A percentile compares a stretch with the other conserved stretches of the same genome.
phyloP scores from a whole-genome alignment of 139 green algal genomes.

The Chlorokybus atmophyticus region DNA sequence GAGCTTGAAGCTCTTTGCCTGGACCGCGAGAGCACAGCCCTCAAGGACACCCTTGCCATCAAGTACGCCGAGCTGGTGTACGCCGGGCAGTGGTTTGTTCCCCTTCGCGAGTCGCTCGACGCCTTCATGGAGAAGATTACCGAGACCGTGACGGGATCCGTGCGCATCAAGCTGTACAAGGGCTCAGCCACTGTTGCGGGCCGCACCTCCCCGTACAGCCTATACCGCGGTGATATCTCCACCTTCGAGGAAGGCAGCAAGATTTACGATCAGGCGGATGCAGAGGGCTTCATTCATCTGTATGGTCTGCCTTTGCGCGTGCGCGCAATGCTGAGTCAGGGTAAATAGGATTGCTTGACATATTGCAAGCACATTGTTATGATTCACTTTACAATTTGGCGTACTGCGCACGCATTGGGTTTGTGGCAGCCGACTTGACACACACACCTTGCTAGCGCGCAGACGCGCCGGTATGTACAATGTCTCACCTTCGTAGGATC shows the following conservation, averaged over 20 bases:
- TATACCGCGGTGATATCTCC: conserved; percentile 69
- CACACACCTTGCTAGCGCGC: no score
- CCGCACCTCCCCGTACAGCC: conserved; percentile 43
- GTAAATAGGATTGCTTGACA: no score
- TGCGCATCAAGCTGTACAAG: conserved; percentile 89
- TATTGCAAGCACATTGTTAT: no score
- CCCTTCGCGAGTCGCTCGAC: conserved; percentile 25
- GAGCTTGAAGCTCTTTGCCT: conserved; percentile 25
- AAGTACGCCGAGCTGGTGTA: conserved; percentile 34
- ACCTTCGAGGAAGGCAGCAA: conserved; percentile 90
- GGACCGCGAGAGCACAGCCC: conserved; percentile 22
- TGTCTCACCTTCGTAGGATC: no score
- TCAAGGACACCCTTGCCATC: conserved; percentile 25
- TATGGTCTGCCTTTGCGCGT: conserved; percentile 31
- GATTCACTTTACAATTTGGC: no score
- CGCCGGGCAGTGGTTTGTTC: conserved; percentile 23
- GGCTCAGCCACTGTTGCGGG: conserved; percentile 69
- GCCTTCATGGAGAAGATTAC: conserved; percentile 27
- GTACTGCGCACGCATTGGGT: no score
- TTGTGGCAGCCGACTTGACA: no score
- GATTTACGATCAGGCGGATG: conserved; percentile 68
- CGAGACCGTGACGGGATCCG: conserved; percentile 42
- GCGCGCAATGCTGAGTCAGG: no score
- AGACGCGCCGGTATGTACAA: no score
- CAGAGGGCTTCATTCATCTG: conserved; percentile 83